Evolutionary conservation across 2,329 filamentous ascomycete species (phyloP), one percentile per base, ranked within the genome.

Genomic region (Pezicula rhizophila): DNA sequence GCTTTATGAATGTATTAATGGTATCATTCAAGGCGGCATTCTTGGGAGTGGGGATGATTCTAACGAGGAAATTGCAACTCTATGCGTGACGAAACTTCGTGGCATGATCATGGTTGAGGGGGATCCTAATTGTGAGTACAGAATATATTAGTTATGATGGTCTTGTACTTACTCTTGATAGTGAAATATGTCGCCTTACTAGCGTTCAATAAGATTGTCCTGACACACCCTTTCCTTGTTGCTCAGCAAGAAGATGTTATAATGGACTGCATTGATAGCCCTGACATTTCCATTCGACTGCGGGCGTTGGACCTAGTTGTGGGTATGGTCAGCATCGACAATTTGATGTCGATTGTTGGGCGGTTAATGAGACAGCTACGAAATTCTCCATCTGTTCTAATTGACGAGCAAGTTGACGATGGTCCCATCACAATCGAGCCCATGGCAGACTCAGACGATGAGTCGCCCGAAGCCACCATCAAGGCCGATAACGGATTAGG

Each of bases 131-230:
- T 73, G 89, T 93, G 70, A 78, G 87, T 76, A 18, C 33, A 31
- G 8, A 5, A 20, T 26, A 50, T 56, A 49, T 55, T 44, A 58
- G 57, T 47, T 48, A 11, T 5, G n/a, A 25, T 33, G 10, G 5
- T 12, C 3, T 26, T 8, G 8, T 41, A n/a, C 33, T 59, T 43
- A 52, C 52, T 2, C 5, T 11, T 25, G 18, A 6, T 57, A 93
- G 89, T 99, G 58, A 96, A 96, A 85, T 99, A 96, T 62, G 93
- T 99, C 60, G 92, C 93, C 1, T 73, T 99, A 45, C 77, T 99
- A 52, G 92, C 93, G 1, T 95, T 99, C 69, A 95, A 95, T 65
- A 92, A 91, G 64, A 96, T 99, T 59, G 92, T 96, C 26, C 68
- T 79, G 17, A 93, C 91, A 0, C 91, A 99, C 64, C 87, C 92